Percentiles rank a stretch among this genome's conserved stretches.
Evolutionary conservation across 257 asterid genomes (phyloP).

Genomic region (Lantana camara): DNA sequence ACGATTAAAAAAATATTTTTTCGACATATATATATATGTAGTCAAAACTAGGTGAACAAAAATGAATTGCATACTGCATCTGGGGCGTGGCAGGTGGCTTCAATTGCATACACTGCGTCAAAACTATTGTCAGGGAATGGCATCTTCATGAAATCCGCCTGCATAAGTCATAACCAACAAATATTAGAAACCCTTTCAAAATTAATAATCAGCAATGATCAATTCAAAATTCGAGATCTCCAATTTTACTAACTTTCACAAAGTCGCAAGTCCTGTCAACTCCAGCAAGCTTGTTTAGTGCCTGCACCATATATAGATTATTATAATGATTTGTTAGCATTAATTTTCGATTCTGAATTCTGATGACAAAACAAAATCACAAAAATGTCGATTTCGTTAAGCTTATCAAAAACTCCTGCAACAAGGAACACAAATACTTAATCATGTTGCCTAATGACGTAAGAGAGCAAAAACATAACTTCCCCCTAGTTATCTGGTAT

Average conservation of each 20-base stretch:
- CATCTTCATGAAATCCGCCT: slow-evolving; percentile 99
- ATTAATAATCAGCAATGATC: slow-evolving; percentile 2
- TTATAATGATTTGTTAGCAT: too few relatives aligned
- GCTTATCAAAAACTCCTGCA: too few relatives aligned
- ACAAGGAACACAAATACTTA: not conserved
- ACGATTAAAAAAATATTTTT: too few relatives aligned
- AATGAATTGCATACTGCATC: slow-evolving; percentile 63
- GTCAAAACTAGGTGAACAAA: too few relatives aligned
- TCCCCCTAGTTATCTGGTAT: slow-evolving; percentile 92
- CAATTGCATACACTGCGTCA: slow-evolving; percentile 97
- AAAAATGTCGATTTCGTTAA: too few relatives aligned
- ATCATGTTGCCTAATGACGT: not conserved
- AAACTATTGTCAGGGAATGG: slow-evolving; percentile 82
- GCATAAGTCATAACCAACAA: slow-evolving; percentile 33
- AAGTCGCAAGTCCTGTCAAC: slow-evolving; percentile 77
- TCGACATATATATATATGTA: too few relatives aligned
- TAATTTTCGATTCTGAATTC: too few relatives aligned
- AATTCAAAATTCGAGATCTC: not conserved
- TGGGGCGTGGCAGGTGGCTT: slow-evolving; percentile 99
- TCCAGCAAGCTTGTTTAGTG: slow-evolving; percentile 72
- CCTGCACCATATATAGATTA: slow-evolving; percentile 41
- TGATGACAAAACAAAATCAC: too few relatives aligned
- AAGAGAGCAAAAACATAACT: slow-evolving; percentile 45
- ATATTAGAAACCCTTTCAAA: slow-evolving; percentile 23
- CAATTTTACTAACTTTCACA: slow-evolving; percentile 63